Evolutionary conservation across 169 alveolate species (phyloP).

Genomic region (Plasmodium berghei): DNA sequence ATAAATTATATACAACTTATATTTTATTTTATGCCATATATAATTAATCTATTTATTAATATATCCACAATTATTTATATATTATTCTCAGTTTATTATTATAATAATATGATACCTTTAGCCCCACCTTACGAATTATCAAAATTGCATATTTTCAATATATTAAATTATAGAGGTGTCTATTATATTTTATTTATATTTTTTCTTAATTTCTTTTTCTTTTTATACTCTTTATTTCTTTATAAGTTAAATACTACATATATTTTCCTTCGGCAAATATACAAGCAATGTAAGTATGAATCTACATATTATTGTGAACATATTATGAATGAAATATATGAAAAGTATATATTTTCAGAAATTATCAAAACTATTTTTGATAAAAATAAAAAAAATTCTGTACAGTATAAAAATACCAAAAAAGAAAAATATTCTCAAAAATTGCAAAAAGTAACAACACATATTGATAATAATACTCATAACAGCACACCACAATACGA

Average conservation of each 20-base stretch:
- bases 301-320: slow-evolving; percentile 67
- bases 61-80: slow-evolving; percentile 37
- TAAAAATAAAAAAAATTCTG: slow-evolving; percentile 3
- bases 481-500: no score
- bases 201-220: slow-evolving; percentile 42
- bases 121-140: slow-evolving; percentile 68
- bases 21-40: slow-evolving; percentile 52
- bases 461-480: no score
- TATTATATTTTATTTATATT: slow-evolving; percentile 61
- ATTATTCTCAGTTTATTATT: slow-evolving; percentile 62
- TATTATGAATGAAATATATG: slow-evolving; percentile 72
- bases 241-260: slow-evolving; percentile 46
- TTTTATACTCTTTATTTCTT: slow-evolving; percentile 36
- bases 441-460: no score
- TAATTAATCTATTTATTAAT: slow-evolving; percentile 63
- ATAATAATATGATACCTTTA: slow-evolving; percentile 62
- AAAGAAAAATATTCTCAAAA: neutral
- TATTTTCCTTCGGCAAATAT: slow-evolving; percentile 61
- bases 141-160: slow-evolving; percentile 29
- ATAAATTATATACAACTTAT: slow-evolving; percentile 50
- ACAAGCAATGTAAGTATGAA: slow-evolving; percentile 58
- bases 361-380: slow-evolving; percentile 16
- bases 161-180: slow-evolving; percentile 58
- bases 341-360: slow-evolving; percentile 42
- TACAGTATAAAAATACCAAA: neutral